Evolutionary conservation across 345 rosid genomes (phyloP), one percentile per base, ranked within the genome.

Genomic region (Viola odorata): DNA sequence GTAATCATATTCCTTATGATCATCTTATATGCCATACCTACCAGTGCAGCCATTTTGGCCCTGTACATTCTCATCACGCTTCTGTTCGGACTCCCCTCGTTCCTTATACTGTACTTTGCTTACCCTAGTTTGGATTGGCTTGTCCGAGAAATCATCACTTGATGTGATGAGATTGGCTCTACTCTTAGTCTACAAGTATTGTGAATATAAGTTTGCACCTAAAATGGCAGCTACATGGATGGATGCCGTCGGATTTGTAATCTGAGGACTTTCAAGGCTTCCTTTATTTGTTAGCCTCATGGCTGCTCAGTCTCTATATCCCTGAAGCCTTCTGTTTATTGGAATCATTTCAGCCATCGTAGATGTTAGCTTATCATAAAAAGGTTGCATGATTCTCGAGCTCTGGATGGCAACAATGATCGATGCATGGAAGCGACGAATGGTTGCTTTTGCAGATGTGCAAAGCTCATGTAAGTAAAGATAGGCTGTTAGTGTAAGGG

Each of bases 51-150:
- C 69, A 85, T 94, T 73, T 75, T 88, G 67, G 88, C 80, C 7
- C 66, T 90, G 80, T 94, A 88, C 85, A 72, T 90, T 58, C 89
- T 94, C 23, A 70, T 94, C 66, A 90, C 92, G 5, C 66, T 94
- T 56, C 51, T 94, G 62, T 81, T 94, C 59, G 97, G 95, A 50
- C 71, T 94, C 45, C 99, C 99, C 3, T 90, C 97, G 12, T 85
- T 83, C 70, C 95, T 94, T 68, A 82, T 94, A 60, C 75, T 94
- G 64, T 94, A 90, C 76, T 94, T 90, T 23, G 82, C 95, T 17
- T 94, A 79, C 69, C 97, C 99, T 56, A 86, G 91, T 75, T 75
- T 94, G 78, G 89, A 90, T 69, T 94, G 96, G 99, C 91, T 90
- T 37, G 91, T 94, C 36, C 80, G 88, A 63, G 96, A 94, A 82